phyloP scores from a whole-genome alignment of 208 protist genomes.

The Naegleria lovaniensis region DNA sequence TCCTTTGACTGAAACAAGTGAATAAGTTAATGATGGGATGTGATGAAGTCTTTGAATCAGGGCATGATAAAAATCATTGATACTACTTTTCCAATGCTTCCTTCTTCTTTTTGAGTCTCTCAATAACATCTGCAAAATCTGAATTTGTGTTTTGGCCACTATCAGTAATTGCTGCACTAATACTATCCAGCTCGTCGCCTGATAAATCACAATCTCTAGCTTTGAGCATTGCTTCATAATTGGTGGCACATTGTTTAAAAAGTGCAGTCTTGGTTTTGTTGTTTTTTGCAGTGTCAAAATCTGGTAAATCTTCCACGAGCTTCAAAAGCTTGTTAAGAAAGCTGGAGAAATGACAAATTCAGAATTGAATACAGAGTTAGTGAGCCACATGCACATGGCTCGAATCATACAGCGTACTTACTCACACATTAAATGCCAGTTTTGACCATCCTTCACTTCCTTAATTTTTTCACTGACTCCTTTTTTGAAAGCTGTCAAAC shows the following conservation, averaged over 20 bases:
- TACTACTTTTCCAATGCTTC: too few relatives aligned
- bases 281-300: neutral
- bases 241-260: neutral
- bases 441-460: neutral
- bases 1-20: too few relatives aligned
- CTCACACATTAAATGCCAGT: neutral
- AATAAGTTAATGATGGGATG: too few relatives aligned
- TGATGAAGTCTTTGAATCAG: too few relatives aligned
- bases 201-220: neutral
- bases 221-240: neutral
- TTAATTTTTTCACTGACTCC: neutral
- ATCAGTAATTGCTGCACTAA: neutral
- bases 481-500: neutral
- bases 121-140: neutral
- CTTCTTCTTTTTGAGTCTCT: neutral
- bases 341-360: too few relatives aligned
- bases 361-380: too few relatives aligned
- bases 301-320: neutral
- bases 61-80: too few relatives aligned
- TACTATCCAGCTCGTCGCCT: neutral
- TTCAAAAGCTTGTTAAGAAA: neutral
- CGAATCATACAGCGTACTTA: too few relatives aligned
- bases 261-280: neutral
- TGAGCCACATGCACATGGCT: too few relatives aligned
- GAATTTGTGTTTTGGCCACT: neutral